These are phyloP conservation scores for Phaffia australis DNA, from an alignment of 768 basidiomycete genomes.

Conservation along the genomic window DNA sequence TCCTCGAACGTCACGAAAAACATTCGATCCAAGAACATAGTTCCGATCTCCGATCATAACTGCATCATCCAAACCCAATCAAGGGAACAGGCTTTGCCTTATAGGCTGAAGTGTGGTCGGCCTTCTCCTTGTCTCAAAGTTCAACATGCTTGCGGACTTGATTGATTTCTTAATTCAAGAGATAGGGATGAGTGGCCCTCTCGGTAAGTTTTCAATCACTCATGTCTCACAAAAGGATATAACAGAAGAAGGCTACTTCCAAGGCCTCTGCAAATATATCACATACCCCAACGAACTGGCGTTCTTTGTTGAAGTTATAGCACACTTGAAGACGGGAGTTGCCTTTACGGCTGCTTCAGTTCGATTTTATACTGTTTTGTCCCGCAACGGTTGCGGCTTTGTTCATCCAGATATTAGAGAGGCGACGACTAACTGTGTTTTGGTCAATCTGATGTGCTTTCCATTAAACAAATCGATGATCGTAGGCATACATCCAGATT, in stretches of 20 bases:
- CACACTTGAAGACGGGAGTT: background rate
- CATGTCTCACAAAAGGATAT: background rate
- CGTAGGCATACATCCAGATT: constrained; percentile 7
- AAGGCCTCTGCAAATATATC: too few relatives aligned
- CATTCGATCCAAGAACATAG: too few relatives aligned
- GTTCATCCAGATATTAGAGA: background rate
- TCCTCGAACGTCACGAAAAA: too few relatives aligned
- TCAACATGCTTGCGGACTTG: constrained; percentile 18
- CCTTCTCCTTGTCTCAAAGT: too few relatives aligned
- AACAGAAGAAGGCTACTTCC: background rate
- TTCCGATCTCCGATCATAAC: background rate
- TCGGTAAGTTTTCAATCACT: constrained; percentile 3
- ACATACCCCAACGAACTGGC: too few relatives aligned
- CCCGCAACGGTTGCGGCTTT: too few relatives aligned
- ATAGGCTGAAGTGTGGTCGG: background rate
- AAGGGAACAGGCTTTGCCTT: background rate
- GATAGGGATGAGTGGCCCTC: constrained; percentile 13
- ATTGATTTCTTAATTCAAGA: constrained; percentile 18
- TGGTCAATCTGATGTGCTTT: background rate
- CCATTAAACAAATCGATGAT: background rate
- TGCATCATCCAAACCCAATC: background rate
- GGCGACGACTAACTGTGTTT: background rate
- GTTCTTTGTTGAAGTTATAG: background rate
- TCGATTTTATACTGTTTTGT: background rate
- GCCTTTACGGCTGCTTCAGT: background rate